These are phyloP conservation scores for Cystobasidium slooffiae DNA, from an alignment of 1,284 basidiomycete genomes.

Conservation along the genomic window DNA sequence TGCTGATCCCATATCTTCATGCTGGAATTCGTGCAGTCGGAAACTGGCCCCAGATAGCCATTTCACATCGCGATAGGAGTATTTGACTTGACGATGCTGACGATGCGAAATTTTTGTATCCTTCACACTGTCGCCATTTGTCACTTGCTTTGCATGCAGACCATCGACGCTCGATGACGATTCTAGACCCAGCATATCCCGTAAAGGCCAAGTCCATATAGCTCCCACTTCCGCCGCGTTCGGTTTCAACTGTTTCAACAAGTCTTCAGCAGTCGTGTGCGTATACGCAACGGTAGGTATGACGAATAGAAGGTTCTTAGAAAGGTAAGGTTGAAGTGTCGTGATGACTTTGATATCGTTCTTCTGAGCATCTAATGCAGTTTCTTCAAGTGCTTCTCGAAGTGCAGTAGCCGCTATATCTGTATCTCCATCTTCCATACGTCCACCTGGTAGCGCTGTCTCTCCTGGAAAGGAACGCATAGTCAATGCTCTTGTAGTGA, in stretches of 20 bases:
- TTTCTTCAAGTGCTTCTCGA: constrained; percentile 52
- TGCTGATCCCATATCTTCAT: constrained; percentile 40
- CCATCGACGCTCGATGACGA: background rate
- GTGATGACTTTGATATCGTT: constrained; percentile 46
- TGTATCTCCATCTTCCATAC: constrained; percentile 45
- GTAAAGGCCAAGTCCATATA: constrained; percentile 48
- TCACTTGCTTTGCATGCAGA: background rate
- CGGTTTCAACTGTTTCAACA: constrained; percentile 21
- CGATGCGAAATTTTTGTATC: background rate
- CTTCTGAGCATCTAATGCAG: constrained; percentile 33
- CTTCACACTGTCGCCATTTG: background rate
- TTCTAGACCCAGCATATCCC: constrained; percentile 27
- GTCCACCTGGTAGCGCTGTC: constrained; percentile 51
- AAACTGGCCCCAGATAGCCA: constrained; percentile 48
- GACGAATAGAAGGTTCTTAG: constrained; percentile 51
- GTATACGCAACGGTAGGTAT: constrained; percentile 50
- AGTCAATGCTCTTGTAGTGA: constrained; percentile 48
- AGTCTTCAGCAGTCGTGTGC: constrained; percentile 12
- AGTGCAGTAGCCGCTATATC: constrained; percentile 46
- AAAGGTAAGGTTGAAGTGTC: constrained; percentile 49
- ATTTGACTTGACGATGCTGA: background rate
- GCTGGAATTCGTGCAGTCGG: constrained; percentile 49
- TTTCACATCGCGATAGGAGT: constrained; percentile 44
- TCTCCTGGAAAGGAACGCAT: constrained; percentile 51
- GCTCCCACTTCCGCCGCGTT: constrained; percentile 49